Evolutionary conservation across 2,329 filamentous ascomycete genomes (phyloP).

Genomic region (Calcarisporium arbuscula): DNA sequence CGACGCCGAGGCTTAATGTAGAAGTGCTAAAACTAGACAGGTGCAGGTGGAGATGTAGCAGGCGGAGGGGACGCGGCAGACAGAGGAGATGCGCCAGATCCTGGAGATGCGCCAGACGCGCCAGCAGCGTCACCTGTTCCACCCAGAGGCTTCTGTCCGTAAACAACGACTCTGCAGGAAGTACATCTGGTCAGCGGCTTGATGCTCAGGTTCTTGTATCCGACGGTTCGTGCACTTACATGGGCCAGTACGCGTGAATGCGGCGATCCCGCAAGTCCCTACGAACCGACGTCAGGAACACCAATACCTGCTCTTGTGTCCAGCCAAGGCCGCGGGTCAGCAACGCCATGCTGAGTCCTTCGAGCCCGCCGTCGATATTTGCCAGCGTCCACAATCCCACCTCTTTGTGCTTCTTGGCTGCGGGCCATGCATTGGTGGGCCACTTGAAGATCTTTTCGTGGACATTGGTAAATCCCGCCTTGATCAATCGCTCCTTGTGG

Average conservation of each 20-base stretch:
- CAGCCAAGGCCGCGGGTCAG: constrained; percentile 25
- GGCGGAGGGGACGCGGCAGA: no score
- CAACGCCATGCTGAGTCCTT: constrained; percentile 24
- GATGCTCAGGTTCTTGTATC: background rate
- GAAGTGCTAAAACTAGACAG: no score
- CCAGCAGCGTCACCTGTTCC: no score
- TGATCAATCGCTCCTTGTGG: constrained; percentile 29
- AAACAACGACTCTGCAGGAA: background rate
- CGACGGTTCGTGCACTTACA: constrained; percentile 19
- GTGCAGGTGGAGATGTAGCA: no score
- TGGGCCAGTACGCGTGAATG: constrained; percentile 25
- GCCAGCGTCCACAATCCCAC: constrained; percentile 28
- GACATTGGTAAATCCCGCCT: constrained; percentile 46
- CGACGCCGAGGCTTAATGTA: no score
- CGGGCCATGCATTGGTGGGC: no score
- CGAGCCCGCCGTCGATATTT: constrained; percentile 16
- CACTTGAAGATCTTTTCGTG: constrained; percentile 38
- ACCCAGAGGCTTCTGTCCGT: background rate
- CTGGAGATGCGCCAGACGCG: no score
- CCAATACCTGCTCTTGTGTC: constrained; percentile 20
- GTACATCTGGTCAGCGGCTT: background rate
- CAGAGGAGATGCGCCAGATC: no score
- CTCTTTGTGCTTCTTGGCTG: constrained; percentile 42
- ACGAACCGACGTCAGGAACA: constrained; percentile 20
- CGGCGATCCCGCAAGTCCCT: constrained; percentile 21